phyloP scores from a whole-genome alignment of 2,329 filamentous ascomycete species.

The Fusarium sacchari region DNA sequence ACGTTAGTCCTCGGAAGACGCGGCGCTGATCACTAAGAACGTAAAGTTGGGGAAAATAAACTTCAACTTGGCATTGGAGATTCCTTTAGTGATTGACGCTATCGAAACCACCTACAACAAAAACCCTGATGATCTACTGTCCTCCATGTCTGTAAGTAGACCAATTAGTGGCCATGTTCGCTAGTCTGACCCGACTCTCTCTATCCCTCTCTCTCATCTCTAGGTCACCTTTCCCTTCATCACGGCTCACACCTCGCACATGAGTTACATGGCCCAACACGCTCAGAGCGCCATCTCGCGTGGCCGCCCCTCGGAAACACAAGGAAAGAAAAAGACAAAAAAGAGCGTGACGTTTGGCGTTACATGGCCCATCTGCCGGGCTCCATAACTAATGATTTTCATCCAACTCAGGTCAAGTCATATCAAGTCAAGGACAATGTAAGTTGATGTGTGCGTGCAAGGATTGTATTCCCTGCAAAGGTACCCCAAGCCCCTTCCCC shows the following conservation, averaged over 20 bases:
- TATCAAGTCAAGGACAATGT: not conserved
- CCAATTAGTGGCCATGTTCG: not conserved
- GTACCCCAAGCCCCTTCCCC: conserved; percentile 23
- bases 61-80: not conserved
- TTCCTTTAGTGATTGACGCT: not conserved
- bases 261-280: conserved; percentile 27
- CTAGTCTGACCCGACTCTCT: not conserved
- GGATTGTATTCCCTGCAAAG: conserved; percentile 20
- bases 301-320: conserved; percentile 40
- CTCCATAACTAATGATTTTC: conserved; percentile 18
- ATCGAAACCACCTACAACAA: not conserved
- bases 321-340: conserved; percentile 11
- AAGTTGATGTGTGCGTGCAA: conserved; percentile 20
- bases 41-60: not conserved
- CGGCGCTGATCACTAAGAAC: not conserved
- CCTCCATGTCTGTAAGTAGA: no score
- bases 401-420: not conserved
- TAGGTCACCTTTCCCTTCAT: not conserved
- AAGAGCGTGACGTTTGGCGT: conserved; percentile 18
- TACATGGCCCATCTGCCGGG: conserved; percentile 41
- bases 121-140: not conserved
- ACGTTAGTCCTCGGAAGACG: not conserved
- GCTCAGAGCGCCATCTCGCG: conserved; percentile 42
- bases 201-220: not conserved
- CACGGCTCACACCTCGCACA: conserved; percentile 35